These are phyloP conservation scores for Miscanthus lutarioriparius DNA, from an alignment of 176 grass and related monocot species.

Conservation along the genomic window DNA sequence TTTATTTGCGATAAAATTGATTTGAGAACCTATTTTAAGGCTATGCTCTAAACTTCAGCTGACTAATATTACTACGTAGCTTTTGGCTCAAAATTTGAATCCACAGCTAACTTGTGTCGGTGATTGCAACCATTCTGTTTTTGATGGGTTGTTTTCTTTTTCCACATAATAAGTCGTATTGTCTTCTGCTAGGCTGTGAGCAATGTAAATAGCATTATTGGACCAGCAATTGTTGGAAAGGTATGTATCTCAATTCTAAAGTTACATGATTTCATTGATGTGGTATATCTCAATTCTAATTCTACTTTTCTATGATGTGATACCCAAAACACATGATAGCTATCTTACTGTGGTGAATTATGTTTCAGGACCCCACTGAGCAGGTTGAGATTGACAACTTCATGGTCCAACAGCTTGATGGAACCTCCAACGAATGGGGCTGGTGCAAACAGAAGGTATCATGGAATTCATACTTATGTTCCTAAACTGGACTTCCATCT, in stretches of 20 bases:
- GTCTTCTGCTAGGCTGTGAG: constrained; percentile 61
- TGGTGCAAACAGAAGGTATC: constrained; percentile 97
- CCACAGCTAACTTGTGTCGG: not conserved
- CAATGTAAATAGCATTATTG: constrained; percentile 84
- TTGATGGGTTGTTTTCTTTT: not conserved
- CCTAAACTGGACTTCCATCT: not conserved
- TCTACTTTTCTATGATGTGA: not conserved
- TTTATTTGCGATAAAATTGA: not conserved
- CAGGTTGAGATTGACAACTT: constrained; percentile 83
- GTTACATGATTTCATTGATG: not conserved
- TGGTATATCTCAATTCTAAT: constrained; percentile 27
- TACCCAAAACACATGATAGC: not conserved
- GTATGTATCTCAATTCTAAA: constrained; percentile 27
- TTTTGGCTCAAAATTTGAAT: not conserved
- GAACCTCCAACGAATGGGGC: constrained; percentile 92
- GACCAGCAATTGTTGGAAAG: constrained; percentile 79
- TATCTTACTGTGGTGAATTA: not conserved
- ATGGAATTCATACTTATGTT: not conserved
- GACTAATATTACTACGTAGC: not conserved
- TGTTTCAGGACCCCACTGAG: constrained; percentile 68
- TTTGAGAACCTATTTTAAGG: not conserved
- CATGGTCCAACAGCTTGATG: constrained; percentile 96
- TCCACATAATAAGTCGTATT: not conserved
- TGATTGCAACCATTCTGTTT: not conserved
- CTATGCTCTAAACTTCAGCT: not conserved